Evolutionary conservation across 164 flowering plant genomes (phyloP).

Genomic region (Kingdonia uniflora): DNA sequence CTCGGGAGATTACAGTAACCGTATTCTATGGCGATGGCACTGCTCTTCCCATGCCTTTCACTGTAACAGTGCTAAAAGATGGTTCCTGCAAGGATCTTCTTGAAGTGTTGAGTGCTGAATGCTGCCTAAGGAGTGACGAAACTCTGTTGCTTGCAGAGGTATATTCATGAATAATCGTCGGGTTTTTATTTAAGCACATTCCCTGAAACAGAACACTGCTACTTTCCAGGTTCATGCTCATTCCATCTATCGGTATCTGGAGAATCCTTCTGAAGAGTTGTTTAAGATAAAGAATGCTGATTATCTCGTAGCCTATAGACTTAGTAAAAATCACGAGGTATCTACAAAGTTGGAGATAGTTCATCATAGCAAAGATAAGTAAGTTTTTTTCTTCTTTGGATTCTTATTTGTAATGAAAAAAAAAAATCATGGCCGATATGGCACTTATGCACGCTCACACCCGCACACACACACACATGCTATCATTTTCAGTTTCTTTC

Average conservation of each 20-base stretch:
- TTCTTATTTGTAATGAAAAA: too few species aligned
- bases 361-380: slow-evolving; percentile 54
- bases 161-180: slow-evolving; percentile 1
- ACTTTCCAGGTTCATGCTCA: slow-evolving; percentile 60
- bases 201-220: slow-evolving; percentile 11
- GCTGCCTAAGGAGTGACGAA: slow-evolving; percentile 73
- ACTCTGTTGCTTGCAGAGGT: slow-evolving; percentile 82
- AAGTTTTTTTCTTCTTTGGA: slow-evolving; percentile 12
- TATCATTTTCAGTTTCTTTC: too few species aligned
- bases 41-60: slow-evolving; percentile 78
- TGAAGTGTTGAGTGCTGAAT: slow-evolving; percentile 49
- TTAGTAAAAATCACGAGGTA: slow-evolving; percentile 32
- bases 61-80: slow-evolving; percentile 59
- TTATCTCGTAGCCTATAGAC: slow-evolving; percentile 68
- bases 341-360: slow-evolving; percentile 49
- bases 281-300: slow-evolving; percentile 69
- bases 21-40: slow-evolving; percentile 77
- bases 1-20: slow-evolving; percentile 65
- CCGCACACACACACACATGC: too few species aligned
- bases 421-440: too few species aligned
- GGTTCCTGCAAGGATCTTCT: slow-evolving; percentile 63
- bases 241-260: slow-evolving; percentile 50
- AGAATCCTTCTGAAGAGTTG: slow-evolving; percentile 48
- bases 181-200: background rate
- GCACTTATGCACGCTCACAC: too few species aligned